Conservation (phyloP, 1,284 basidiomycete genomes). For the Ustilago hordei region DNA sequence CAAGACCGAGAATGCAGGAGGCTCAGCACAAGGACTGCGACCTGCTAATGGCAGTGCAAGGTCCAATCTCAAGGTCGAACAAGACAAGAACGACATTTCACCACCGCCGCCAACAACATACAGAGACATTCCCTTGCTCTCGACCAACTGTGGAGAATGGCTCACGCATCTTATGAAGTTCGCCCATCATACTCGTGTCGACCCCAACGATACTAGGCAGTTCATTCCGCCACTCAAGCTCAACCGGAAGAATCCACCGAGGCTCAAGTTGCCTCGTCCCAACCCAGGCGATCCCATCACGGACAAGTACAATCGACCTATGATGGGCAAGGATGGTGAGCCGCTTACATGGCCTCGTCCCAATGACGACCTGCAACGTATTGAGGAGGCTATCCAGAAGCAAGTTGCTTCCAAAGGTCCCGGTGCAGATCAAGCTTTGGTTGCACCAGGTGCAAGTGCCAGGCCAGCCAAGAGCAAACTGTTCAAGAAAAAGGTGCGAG, state of each 20-base stretch:
- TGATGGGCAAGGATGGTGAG: conserved; percentile 58
- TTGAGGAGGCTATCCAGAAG: conserved; percentile 49
- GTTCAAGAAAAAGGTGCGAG: conserved; percentile 66
- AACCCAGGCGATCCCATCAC: conserved; percentile 62
- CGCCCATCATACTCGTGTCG: conserved; percentile 62
- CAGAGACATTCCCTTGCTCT: conserved; percentile 67
- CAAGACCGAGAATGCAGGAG: conserved; percentile 35
- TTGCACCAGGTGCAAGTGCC: conserved; percentile 50
- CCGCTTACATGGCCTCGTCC: conserved; percentile 57
- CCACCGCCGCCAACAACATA: conserved; percentile 58
- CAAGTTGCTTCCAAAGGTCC: conserved; percentile 40
- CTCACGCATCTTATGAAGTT: conserved; percentile 66
- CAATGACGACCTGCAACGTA: conserved; percentile 51
- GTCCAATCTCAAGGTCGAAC: conserved; percentile 25
- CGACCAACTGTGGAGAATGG: conserved; percentile 49
- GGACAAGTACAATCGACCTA: conserved; percentile 60
- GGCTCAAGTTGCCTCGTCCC: conserved; percentile 60
- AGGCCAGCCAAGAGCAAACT: conserved; percentile 51
- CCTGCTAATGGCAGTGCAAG: conserved; percentile 33
- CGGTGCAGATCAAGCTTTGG: conserved; percentile 48
- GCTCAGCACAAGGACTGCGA: conserved; percentile 14
- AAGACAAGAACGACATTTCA: conserved; percentile 39
- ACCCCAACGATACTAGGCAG: conserved; percentile 60
- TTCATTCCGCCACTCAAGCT: conserved; percentile 67
- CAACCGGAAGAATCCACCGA: conserved; percentile 67